Evolutionary conservation across 139 green algal species (phyloP).

Genomic region (Asterochloris erici): DNA sequence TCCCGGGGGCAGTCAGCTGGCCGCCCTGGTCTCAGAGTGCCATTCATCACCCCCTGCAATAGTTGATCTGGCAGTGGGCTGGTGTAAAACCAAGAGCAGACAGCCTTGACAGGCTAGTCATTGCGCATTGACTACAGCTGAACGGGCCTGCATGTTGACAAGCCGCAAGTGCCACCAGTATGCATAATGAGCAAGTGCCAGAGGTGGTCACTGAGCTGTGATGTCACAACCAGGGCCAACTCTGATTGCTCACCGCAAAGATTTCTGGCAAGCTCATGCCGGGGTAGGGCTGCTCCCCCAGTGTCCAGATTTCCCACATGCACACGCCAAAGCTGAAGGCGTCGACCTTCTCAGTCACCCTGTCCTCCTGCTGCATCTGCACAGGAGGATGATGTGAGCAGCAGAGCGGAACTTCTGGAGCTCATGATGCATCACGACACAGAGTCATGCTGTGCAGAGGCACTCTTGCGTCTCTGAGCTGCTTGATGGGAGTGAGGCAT

Average conservation of each 20-base stretch:
- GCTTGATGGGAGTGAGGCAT: too few species aligned
- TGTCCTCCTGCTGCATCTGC: constrained; percentile 26
- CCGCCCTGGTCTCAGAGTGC: constrained; percentile 1
- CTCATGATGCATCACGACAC: too few species aligned
- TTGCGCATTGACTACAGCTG: too few species aligned
- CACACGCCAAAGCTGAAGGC: constrained; percentile 56
- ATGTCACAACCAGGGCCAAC: not conserved
- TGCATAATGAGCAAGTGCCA: not conserved
- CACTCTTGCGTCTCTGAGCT: too few species aligned
- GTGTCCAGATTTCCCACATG: constrained; percentile 68
- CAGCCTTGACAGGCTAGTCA: too few species aligned
- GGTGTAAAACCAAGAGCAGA: not conserved
- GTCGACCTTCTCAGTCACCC: constrained; percentile 53
- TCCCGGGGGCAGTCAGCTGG: constrained; percentile 8
- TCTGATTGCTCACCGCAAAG: constrained; percentile 23
- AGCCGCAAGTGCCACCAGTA: not conserved
- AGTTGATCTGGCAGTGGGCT: not conserved
- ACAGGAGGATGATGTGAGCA: not conserved
- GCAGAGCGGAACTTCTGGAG: too few species aligned
- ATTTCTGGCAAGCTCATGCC: constrained; percentile 41
- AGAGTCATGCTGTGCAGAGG: too few species aligned
- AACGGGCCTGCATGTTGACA: not conserved
- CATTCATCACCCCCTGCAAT: constrained; percentile 19
- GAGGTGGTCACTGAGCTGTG: too few species aligned
- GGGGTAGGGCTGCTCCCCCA: constrained; percentile 54